Evolutionary conservation across 495 filamentous ascomycete genomes (phyloP), one percentile per base, ranked within the genome.

Genomic region (Penicillium longicatenatum): DNA sequence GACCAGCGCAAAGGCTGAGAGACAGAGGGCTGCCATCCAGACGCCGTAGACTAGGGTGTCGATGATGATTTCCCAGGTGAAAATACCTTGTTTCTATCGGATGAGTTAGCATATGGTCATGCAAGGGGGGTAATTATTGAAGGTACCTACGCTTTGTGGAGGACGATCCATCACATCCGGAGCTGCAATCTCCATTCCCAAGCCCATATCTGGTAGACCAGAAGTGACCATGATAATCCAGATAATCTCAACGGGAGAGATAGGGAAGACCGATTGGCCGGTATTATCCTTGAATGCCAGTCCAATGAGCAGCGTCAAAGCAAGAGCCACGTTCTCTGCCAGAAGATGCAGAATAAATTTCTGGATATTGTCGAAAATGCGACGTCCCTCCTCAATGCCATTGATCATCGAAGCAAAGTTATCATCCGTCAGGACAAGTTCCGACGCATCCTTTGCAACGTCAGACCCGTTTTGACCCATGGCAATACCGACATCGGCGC

Each of bases 381-480:
- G 79, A 7, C 88, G 79, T 16, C 88, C 88, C 63, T 91, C 88
- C 60, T 88, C 84, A 44, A 90, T 83, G 8, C 87, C 86, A 47
- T 87, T 85, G 26, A 93, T 84, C 46, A 91, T 94, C 2, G 84
- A 88, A 14, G 89, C 90, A 64, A 95, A 95, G 71, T 93, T 93
- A 68, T 93, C 91, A 58, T 91, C 87, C 0, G 86, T 84, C 26
- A 96, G 77, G 14, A 96, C 85, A 69, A 96, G 85, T 59, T 91
- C 88, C 0, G 89, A 87, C 3, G 91, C 91, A 64, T 92, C 89
- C 66, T 91, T 93, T n/a, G 91, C 88, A 20, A 93, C 90, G 69
- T 96, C 91, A 29, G 85, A 88, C 1, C 91, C 90, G 16, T 82
- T 77, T 50, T 86, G 78, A 31, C 88, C 89, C 88, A 94, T 92